Percentiles rank a stretch among this genome's conserved stretches.
These are phyloP conservation scores for Monilinia polystroma DNA, from an alignment of 2,329 filamentous ascomycete species.

Conservation along the genomic window DNA sequence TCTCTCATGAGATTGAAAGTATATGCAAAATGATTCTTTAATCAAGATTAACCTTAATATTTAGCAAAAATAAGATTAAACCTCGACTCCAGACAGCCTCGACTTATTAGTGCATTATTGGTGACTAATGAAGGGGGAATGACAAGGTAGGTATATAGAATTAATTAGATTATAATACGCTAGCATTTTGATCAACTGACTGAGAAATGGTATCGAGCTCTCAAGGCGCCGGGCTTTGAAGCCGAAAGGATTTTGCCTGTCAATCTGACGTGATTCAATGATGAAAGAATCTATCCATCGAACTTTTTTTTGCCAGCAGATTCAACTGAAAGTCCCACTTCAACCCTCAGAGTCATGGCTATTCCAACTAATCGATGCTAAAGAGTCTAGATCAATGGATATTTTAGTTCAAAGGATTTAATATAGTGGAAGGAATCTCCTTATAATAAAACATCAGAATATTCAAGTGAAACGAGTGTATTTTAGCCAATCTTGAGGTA, in stretches of 20 bases:
- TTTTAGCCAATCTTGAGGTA: neutral
- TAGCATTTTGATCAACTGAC: neutral
- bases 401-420: neutral
- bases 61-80: neutral
- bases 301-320: neutral
- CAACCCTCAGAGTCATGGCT: neutral
- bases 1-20: neutral
- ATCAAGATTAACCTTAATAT: fast-evolving
- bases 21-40: fast-evolving
- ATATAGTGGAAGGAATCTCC: fast-evolving
- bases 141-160: neutral
- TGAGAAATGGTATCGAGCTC: neutral
- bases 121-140: neutral
- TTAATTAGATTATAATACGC: neutral
- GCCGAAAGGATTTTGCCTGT: neutral
- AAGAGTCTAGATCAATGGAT: no score
- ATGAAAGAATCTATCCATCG: fast-evolving
- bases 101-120: neutral
- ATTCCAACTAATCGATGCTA: neutral
- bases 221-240: neutral
- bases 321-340: neutral
- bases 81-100: neutral
- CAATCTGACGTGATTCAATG: no score
- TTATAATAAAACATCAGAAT: neutral
- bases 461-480: neutral